Evolutionary conservation across 805 yeast species (phyloP), one percentile per base, ranked within the genome.

Genomic region (Candida odintsovae): DNA sequence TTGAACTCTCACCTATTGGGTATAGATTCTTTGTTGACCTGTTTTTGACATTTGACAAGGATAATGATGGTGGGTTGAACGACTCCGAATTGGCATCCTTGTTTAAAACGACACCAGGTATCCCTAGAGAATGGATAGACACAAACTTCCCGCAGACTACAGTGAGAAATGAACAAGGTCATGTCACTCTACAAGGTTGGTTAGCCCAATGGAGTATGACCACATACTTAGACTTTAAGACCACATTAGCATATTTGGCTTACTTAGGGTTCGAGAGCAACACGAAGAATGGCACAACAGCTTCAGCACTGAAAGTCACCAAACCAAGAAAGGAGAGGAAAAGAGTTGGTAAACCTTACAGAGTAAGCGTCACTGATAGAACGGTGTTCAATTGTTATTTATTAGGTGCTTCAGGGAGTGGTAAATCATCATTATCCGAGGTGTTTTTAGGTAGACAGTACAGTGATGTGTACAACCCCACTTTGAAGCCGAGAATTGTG

Each of bases 151-250:
- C 99, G 0, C 71, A 76, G 22, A 80, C 95, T 1, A 87, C 95
- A 11, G 96, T 92, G 2, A 78, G 95, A 44, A 90, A 90, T 61
- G 97, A 90, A 53, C 83, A 82, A 51, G 97, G 96, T 0, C 77
- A 81, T 61, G 90, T 94, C 4, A 89, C 98, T 0, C 66, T 94
- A 23, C 99, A 95, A 67, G 99, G 99, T 3, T 94, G 99, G 99
- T 68, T 94, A 35, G 99, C 99, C 0, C 98, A 92, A 59, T 94
- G 99, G 99, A 84, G 92, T 56, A 86, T 94, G 86, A 89, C 97
- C 0, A 92, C 98, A 0, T 90, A 80, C 54, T 68, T 94, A 26
- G 96, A 90, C 56, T 80, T 86, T 60, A 80, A 76, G 55, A 83
- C 89, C 1, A 90, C 98, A 0, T 73, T 94, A 43, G 95, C 89